These are phyloP conservation scores for Lepidium didymum DNA, from an alignment of 345 rosid species.

Conservation along the genomic window DNA sequence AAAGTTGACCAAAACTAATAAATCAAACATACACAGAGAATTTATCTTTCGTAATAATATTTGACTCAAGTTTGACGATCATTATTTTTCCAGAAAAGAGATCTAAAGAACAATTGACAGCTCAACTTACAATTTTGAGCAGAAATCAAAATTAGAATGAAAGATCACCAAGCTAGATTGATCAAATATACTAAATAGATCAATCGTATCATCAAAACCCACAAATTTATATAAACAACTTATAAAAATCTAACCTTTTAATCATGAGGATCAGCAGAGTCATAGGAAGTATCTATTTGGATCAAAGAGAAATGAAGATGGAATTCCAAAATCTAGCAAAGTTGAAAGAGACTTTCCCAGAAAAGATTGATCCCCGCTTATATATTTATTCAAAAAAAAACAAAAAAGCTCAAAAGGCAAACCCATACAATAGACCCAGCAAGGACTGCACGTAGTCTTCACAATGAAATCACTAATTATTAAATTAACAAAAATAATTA, in stretches of 20 bases:
- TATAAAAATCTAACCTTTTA: conserved; percentile 4
- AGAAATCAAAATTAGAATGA: neutral
- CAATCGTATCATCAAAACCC: conserved; percentile 3
- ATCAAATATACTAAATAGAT: neutral
- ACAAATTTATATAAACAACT: neutral
- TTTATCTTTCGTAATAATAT: no score
- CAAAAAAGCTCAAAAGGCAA: neutral
- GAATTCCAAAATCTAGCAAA: neutral
- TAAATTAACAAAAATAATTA: neutral
- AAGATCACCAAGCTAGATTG: neutral
- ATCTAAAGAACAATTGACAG: conserved; percentile 17
- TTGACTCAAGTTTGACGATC: no score
- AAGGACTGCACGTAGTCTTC: conserved; percentile 36
- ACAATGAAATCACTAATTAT: neutral
- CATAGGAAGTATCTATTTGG: conserved; percentile 2
- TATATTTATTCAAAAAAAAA: neutral
- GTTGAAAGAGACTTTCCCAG: conserved; percentile 18
- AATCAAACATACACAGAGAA: no score
- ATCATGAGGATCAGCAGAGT: conserved; percentile 6
- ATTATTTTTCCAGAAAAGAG: neutral
- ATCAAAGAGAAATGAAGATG: conserved; percentile 10
- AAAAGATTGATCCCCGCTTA: conserved; percentile 13
- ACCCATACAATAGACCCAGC: conserved; percentile 20
- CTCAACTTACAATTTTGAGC: conserved; percentile 8
- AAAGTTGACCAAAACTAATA: conserved; percentile 2